Evolutionary conservation across 2,329 filamentous ascomycete species (phyloP).

Genomic region (Nemania sp.): DNA sequence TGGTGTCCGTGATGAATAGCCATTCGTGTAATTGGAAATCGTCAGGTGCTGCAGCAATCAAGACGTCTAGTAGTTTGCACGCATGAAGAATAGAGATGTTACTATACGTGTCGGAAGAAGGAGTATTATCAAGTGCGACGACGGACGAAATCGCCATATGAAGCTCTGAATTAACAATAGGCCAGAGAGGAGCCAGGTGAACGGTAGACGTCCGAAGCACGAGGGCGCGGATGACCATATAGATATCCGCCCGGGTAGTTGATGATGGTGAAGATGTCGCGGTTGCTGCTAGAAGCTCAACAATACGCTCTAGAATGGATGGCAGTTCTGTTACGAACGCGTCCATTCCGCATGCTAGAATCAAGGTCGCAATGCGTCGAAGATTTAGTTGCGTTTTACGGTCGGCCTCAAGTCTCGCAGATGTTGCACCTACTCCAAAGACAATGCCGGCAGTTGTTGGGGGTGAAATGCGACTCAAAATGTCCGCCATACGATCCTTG

Average conservation of each 20-base stretch:
- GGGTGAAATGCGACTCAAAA: constrained; percentile 81
- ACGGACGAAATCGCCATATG: constrained; percentile 83
- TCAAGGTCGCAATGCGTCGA: constrained; percentile 81
- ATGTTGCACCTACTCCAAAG: constrained; percentile 96
- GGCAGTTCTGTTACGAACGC: constrained; percentile 82
- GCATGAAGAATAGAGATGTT: constrained; percentile 85
- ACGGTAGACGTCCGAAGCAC: constrained; percentile 82
- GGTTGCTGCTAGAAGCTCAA: constrained; percentile 86
- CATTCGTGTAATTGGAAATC: constrained; percentile 99
- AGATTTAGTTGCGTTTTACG: constrained; percentile 91
- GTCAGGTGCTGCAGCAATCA: constrained; percentile 89
- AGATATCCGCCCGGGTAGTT: constrained; percentile 87
- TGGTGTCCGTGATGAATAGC: constrained; percentile 97
- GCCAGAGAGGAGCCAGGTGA: constrained; percentile 89
- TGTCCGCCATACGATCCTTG: constrained; percentile 87
- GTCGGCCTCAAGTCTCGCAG: constrained; percentile 93
- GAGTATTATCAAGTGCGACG: constrained; percentile 72
- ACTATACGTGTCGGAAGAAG: constrained; percentile 77
- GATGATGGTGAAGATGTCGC: constrained; percentile 92
- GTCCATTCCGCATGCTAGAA: constrained; percentile 82
- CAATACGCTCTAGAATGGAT: constrained; percentile 81
- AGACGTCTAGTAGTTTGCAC: constrained; percentile 89
- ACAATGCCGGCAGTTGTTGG: constrained; percentile 96
- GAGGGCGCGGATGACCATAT: constrained; percentile 86
- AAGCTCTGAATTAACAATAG: constrained; percentile 86